Base-by-base conservation (phyloP, 2,329 filamentous ascomycete genomes). In the Aschersonia sp. region DNA sequence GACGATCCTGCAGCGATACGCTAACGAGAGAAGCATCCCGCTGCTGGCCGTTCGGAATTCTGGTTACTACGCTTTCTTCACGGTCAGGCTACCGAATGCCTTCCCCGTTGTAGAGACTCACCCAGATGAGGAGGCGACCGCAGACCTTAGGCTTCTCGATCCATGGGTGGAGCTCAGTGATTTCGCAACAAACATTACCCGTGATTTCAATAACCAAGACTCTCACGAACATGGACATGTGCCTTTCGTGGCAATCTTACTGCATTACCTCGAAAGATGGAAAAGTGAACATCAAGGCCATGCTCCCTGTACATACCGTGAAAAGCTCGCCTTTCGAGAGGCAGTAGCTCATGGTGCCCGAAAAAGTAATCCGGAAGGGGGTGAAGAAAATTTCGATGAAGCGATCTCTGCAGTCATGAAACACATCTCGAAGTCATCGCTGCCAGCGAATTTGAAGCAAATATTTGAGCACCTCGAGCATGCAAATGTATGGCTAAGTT, bases 331-430 rank as follows among this genome's bases (percentile, higher is more conserved):
- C 10, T 97, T 98, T 61, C 76, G 85, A 48, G 76, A 81, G 31
- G 65, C 82, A 9, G 78, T 98, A 1, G 71, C 79, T 9, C 71
- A 73, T 5, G 79, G 76, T 3, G 77, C 84, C 55, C 78, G 89
- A 55, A 85, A 71, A 46, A 70, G 83, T 55, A 94, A 80, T 50
- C 64, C 87, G 0, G 89, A 94, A 62, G 89, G 89, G 44, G 86
- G 85, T 49, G 92, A 98, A 61, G 92, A 98, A 68, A 98, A 98
- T 63, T 98, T 89, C 59, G 88, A 96, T 51, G 92, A 98, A 65
- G 94, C 92, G 4, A 80, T 82, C 44, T 81, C 80, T 10, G 88
- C 89, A 4, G 89, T 97, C 1, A 72, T 97, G 58, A 94, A 94
- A 64, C 85, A 84, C n/a, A 71, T 98, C 32, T 81, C 83, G 43